Conservation (phyloP, 208 protist species). For the Wallacemonas rigidus region DNA sequence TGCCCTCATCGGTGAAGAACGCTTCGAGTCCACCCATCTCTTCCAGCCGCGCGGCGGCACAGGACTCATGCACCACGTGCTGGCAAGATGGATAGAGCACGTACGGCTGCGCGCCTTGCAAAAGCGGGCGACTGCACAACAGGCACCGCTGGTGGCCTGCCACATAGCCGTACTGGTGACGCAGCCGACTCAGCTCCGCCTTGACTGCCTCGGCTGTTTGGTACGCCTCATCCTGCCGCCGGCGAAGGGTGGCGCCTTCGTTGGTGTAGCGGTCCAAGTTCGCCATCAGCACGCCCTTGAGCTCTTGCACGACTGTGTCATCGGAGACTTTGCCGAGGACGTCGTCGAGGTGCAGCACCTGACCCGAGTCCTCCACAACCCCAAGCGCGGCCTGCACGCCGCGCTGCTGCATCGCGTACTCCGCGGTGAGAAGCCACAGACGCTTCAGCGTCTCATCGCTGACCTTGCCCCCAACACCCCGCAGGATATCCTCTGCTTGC, state of each 20-base stretch:
- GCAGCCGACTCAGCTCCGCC: slow-evolving; percentile 85
- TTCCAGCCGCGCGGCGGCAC: slow-evolving; percentile 51
- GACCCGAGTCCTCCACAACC: slow-evolving; percentile 67
- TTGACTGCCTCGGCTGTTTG: slow-evolving; percentile 87
- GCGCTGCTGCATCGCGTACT: slow-evolving; percentile 77
- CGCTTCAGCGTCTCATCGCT: slow-evolving; percentile 80
- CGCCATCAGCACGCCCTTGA: slow-evolving; percentile 94
- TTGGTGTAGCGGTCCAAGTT: slow-evolving; percentile 91
- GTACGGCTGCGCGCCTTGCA: slow-evolving; percentile 51
- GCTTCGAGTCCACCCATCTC: slow-evolving; percentile 64
- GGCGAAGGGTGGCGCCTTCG: slow-evolving; percentile 81
- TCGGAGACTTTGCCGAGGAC: slow-evolving; percentile 94
- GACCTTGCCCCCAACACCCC: slow-evolving; percentile 62
- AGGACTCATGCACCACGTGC: slow-evolving; percentile 81
- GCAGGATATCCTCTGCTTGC: slow-evolving; percentile 70
- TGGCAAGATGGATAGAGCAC: slow-evolving; percentile 82
- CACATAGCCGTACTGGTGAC: slow-evolving; percentile 88
- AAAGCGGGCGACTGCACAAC: slow-evolving; percentile 69
- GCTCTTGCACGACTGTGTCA: slow-evolving; percentile 91
- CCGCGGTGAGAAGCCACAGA: slow-evolving; percentile 93
- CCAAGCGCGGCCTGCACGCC: slow-evolving; percentile 76
- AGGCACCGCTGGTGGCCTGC: slow-evolving; percentile 79
- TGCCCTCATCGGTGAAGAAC: slow-evolving; percentile 67
- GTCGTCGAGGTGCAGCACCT: slow-evolving; percentile 94
- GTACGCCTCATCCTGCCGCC: slow-evolving; percentile 89